These are phyloP conservation scores for Acacia crassicarpa DNA, from an alignment of 306 rosid species.

Conservation along the genomic window DNA sequence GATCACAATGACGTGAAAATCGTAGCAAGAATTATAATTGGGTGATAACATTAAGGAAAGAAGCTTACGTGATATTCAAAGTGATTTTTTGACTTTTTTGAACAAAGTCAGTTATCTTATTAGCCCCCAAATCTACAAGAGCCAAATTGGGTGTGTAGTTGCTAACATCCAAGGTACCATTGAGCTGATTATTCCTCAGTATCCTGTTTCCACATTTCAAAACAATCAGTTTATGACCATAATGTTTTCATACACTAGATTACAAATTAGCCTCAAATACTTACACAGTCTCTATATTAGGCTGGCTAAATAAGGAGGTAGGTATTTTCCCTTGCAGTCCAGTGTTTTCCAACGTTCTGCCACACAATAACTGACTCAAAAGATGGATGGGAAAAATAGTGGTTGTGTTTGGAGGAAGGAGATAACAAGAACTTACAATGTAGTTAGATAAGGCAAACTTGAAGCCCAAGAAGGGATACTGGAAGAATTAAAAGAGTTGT, in stretches of 20 bases:
- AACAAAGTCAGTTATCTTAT: conserved; percentile 2
- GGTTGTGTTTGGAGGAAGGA: conserved; percentile 14
- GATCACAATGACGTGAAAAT: neutral
- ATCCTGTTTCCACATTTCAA: conserved; percentile 38
- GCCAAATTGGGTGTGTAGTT: conserved; percentile 25
- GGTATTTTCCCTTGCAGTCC: conserved; percentile 38
- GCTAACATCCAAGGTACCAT: conserved; percentile 42
- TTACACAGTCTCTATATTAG: conserved; percentile 44
- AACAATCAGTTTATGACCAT: conserved; percentile 13
- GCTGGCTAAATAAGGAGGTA: conserved; percentile 31
- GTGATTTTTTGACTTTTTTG: neutral
- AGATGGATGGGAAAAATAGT: neutral
- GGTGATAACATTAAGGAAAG: neutral
- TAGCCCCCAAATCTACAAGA: conserved; percentile 34
- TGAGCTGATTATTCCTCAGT: conserved; percentile 30
- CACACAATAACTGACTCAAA: neutral
- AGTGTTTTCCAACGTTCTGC: conserved; percentile 42
- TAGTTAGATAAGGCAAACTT: conserved; percentile 40
- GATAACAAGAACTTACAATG: conserved; percentile 50
- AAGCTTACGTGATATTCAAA: conserved; percentile 34
- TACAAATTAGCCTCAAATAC: conserved; percentile 12
- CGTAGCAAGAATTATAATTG: neutral
- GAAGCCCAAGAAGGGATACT: conserved; percentile 57
- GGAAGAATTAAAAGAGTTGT: conserved; percentile 47
- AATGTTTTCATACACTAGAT: conserved; percentile 1